phyloP scores from a whole-genome alignment of 2,329 filamentous ascomycete genomes.

The Stromatinia cepivora region DNA sequence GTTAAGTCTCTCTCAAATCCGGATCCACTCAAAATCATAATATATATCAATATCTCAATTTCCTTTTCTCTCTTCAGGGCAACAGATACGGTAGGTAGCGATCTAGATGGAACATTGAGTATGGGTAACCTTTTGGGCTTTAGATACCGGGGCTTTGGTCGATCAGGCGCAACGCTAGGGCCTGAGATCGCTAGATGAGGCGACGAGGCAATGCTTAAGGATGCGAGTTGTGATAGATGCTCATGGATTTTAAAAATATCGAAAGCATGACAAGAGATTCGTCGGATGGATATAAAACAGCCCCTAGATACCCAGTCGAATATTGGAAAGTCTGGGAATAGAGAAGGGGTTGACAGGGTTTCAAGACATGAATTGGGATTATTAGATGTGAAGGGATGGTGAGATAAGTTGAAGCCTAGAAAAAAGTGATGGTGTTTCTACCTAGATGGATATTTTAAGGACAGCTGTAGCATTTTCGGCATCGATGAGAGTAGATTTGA shows the following conservation, averaged over 20 bases:
- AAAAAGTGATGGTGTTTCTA: neutral
- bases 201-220: slow-evolving; percentile 35
- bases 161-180: slow-evolving; percentile 34
- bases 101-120: slow-evolving; percentile 5
- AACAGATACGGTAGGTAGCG: slow-evolving; percentile 7
- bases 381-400: neutral
- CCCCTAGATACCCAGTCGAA: neutral
- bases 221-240: slow-evolving; percentile 18
- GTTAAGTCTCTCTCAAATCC: slow-evolving; percentile 3
- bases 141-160: slow-evolving; percentile 22
- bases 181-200: slow-evolving; percentile 34
- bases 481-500: neutral
- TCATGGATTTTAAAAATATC: slow-evolving; percentile 11
- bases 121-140: slow-evolving; percentile 20
- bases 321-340: slow-evolving; percentile 8
- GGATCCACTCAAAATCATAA: slow-evolving; percentile 16
- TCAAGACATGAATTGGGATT: slow-evolving; percentile 14
- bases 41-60: slow-evolving; percentile 17
- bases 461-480: neutral
- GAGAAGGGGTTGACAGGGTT: slow-evolving; percentile 6
- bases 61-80: slow-evolving; percentile 16
- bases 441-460: neutral
- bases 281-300: neutral
- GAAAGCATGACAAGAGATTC: slow-evolving; percentile 8
- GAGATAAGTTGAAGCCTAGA: slow-evolving; percentile 8